A percentile compares a stretch with the other conserved stretches of the same genome.
Evolutionary conservation across 805 yeast genomes (phyloP).

Genomic region (Metschnikowia anglica): DNA sequence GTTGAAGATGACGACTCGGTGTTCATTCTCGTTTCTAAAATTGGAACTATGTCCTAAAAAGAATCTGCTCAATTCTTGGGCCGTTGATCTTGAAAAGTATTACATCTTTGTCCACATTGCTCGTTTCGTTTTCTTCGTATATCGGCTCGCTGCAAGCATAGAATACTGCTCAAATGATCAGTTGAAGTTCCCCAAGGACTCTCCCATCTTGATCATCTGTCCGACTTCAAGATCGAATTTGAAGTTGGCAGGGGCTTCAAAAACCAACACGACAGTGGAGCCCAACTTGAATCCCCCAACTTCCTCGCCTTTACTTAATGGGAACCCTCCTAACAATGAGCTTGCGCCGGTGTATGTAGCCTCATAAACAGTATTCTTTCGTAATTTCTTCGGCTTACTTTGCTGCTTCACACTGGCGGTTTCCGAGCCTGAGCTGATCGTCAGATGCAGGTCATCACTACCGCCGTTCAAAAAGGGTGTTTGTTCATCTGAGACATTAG

Average conservation of each 20-base stretch:
- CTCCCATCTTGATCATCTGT: constrained; percentile 83
- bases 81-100: no score
- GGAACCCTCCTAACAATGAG: constrained; percentile 75
- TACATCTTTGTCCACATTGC: no score
- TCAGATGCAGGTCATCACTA: constrained; percentile 11
- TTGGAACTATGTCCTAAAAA: no score
- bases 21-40: no score
- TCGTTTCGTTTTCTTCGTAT: no score
- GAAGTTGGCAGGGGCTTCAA: constrained; percentile 89
- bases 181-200: constrained; percentile 58
- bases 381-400: constrained; percentile 37
- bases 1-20: no score
- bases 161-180: constrained; percentile 4
- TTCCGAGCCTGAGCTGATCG: constrained; percentile 10
- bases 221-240: constrained; percentile 67
- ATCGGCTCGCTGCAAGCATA: background rate
- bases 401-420: background rate
- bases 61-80: no score
- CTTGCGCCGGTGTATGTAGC: constrained; percentile 88
- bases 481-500: constrained; percentile 23
- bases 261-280: constrained; percentile 92
- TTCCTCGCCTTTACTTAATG: constrained; percentile 87
- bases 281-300: constrained; percentile 98
- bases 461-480: constrained; percentile 31
- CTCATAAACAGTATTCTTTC: constrained; percentile 84